A percentile compares a stretch with the other conserved stretches of the same genome.
Evolutionary conservation across 768 basidiomycete species (phyloP).

Genomic region (Gyrodon lividus): DNA sequence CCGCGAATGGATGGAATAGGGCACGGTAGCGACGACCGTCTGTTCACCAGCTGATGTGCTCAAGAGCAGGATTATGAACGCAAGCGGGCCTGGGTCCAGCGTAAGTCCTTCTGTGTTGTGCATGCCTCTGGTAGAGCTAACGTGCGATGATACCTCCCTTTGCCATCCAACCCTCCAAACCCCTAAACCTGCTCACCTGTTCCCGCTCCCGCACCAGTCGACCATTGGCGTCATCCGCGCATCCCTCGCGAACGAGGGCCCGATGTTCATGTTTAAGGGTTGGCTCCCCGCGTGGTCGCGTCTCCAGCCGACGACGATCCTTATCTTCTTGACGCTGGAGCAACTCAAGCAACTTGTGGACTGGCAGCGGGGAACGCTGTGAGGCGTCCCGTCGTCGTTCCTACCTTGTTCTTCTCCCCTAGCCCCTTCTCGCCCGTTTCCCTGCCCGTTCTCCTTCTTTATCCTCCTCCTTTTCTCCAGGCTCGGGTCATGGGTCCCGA

Average conservation of each 20-base stretch:
- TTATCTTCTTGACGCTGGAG: conserved; percentile 84
- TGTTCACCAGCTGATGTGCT: conserved; percentile 89
- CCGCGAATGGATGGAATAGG: conserved; percentile 38
- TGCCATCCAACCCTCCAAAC: background rate
- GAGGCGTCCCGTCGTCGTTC: background rate
- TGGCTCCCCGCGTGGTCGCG: conserved; percentile 88
- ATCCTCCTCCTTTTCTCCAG: background rate
- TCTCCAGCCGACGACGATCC: conserved; percentile 83
- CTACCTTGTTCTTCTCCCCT: background rate
- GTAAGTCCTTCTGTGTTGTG: conserved; percentile 40
- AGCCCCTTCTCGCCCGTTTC: background rate
- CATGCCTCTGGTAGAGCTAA: background rate
- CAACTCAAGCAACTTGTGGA: conserved; percentile 76
- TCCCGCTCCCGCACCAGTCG: conserved; percentile 41
- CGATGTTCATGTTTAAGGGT: conserved; percentile 92
- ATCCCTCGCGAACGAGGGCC: conserved; percentile 70
- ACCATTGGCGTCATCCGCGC: conserved; percentile 66
- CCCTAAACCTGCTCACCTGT: conserved; percentile 2
- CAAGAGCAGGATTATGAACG: conserved; percentile 90
- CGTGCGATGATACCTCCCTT: too few species aligned
- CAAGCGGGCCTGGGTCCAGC: conserved; percentile 75
- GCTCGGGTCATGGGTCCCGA: background rate
- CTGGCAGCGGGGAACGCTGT: conserved; percentile 43
- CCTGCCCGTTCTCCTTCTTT: background rate
- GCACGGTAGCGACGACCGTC: conserved; percentile 86